phyloP scores from a whole-genome alignment of 257 asterid genomes.

The Linderniella brevidens region DNA sequence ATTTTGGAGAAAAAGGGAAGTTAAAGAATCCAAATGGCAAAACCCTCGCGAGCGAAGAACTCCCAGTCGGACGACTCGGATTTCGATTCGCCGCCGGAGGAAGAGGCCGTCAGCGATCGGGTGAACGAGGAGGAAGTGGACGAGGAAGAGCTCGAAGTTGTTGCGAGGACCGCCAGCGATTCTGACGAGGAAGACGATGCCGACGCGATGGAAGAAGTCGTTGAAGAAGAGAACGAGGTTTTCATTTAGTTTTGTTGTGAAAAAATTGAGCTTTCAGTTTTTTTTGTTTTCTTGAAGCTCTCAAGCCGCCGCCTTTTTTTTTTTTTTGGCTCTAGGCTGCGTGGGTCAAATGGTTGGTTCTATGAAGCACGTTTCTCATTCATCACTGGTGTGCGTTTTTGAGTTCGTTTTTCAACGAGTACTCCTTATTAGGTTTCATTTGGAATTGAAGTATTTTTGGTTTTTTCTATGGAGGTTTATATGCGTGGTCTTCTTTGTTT shows the following conservation, averaged over 20 bases:
- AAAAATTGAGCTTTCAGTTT: not conserved
- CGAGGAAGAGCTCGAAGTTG: slow-evolving; percentile 70
- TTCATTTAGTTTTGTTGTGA: slow-evolving; percentile 11
- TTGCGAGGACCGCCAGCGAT: slow-evolving; percentile 39
- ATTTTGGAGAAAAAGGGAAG: not conserved
- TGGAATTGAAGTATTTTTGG: too few species aligned
- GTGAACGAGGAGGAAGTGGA: slow-evolving; percentile 39
- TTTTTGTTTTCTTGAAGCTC: slow-evolving; percentile 7
- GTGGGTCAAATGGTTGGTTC: too few species aligned
- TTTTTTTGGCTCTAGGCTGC: too few species aligned
- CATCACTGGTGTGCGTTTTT: too few species aligned
- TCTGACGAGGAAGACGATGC: slow-evolving; percentile 28
- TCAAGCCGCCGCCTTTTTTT: not conserved
- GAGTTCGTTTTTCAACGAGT: too few species aligned
- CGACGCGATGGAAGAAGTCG: slow-evolving; percentile 7
- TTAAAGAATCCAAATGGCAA: slow-evolving; percentile 16
- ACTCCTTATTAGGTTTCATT: too few species aligned
- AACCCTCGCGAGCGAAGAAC: slow-evolving; percentile 20
- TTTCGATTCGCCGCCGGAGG: slow-evolving; percentile 35
- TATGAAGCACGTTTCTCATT: too few species aligned
- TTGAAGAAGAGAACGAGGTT: slow-evolving; percentile 39
- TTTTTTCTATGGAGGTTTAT: too few species aligned
- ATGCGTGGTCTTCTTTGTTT: too few species aligned
- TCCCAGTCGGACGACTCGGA: slow-evolving; percentile 21
- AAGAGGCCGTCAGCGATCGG: slow-evolving; percentile 31